A percentile compares a stretch with the other conserved stretches of the same genome.
Evolutionary conservation across 2,329 filamentous ascomycete genomes (phyloP).

Genomic region (Botrytis squamosa): DNA sequence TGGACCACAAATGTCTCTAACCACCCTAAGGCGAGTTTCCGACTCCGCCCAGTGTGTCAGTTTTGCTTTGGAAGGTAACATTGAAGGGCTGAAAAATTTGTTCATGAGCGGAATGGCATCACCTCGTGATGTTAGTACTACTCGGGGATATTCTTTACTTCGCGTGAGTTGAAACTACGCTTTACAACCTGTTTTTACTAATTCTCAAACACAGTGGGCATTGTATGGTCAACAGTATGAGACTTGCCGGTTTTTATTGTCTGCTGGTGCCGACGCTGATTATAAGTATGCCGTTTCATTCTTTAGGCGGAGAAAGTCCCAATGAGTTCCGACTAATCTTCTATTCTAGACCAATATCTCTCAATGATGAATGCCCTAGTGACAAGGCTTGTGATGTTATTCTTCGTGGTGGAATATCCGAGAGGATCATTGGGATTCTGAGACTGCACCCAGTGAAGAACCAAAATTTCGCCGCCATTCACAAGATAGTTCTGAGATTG

Average conservation of each 20-base stretch:
- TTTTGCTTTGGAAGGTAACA: slow-evolving; percentile 22
- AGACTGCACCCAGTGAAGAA: slow-evolving; percentile 16
- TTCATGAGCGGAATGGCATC: slow-evolving; percentile 19
- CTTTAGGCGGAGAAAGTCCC: too few species aligned
- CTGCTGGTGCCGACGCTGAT: slow-evolving; percentile 19
- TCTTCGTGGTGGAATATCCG: slow-evolving; percentile 16
- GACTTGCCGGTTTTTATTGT: slow-evolving; percentile 18
- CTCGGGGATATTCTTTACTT: slow-evolving; percentile 23
- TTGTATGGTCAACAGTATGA: slow-evolving; percentile 22
- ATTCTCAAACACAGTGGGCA: slow-evolving; percentile 4
- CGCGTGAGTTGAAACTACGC: slow-evolving; percentile 6
- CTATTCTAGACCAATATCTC: slow-evolving; percentile 1
- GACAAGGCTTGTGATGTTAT: slow-evolving; percentile 23
- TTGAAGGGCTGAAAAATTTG: slow-evolving; percentile 23
- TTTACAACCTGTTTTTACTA: not conserved
- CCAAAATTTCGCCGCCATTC: slow-evolving; percentile 22
- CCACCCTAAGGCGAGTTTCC: slow-evolving; percentile 17
- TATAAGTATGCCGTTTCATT: slow-evolving; percentile 11
- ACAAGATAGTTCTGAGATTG: slow-evolving; percentile 22
- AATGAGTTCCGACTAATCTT: not conserved
- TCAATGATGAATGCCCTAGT: slow-evolving; percentile 21
- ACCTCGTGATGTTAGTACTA: slow-evolving; percentile 20
- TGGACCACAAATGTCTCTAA: slow-evolving; percentile 20
- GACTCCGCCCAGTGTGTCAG: slow-evolving; percentile 20
- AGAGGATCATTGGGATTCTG: slow-evolving; percentile 16